Conservation (phyloP, 2,329 filamentous ascomycete genomes). For the Monilinia polystroma region DNA sequence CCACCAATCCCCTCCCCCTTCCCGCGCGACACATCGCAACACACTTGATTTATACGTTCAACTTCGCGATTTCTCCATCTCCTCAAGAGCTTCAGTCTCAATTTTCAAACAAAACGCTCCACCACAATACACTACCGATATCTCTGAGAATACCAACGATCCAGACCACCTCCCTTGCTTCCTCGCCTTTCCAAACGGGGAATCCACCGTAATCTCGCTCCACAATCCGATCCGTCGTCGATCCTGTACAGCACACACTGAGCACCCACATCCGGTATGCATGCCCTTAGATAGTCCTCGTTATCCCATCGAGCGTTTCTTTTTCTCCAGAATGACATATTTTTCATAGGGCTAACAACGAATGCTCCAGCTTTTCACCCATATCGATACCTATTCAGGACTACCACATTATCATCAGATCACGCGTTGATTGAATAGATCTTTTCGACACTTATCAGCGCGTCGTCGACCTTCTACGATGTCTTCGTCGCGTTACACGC, state of each 20-base stretch:
- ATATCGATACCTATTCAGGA: conserved; percentile 12
- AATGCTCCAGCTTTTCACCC: conserved; percentile 27
- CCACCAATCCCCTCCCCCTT: conserved; percentile 8
- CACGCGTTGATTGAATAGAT: conserved; percentile 29
- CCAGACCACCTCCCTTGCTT: conserved; percentile 33
- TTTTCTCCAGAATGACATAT: conserved; percentile 25
- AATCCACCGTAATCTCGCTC: conserved; percentile 40
- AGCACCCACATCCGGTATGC: conserved; percentile 34
- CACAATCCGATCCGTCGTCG: conserved; percentile 36
- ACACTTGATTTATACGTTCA: neutral
- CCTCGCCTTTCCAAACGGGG: conserved; percentile 29
- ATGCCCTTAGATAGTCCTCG: conserved; percentile 33
- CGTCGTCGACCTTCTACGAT: conserved; percentile 41
- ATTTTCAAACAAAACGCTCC: conserved; percentile 9
- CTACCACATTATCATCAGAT: conserved; percentile 59
- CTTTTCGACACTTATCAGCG: conserved; percentile 24
- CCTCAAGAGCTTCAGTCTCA: conserved; percentile 10
- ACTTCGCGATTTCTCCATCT: neutral
- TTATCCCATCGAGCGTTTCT: conserved; percentile 25
- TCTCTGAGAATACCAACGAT: conserved; percentile 19
- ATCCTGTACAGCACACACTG: conserved; percentile 36
- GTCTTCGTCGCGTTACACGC: conserved; percentile 53
- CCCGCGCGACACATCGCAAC: conserved; percentile 10
- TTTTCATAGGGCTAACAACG: conserved; percentile 31
- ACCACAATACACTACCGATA: neutral